These are phyloP conservation scores for Austroboletus novae-zelandiae DNA, from an alignment of 1,284 basidiomycete genomes.

Conservation along the genomic window DNA sequence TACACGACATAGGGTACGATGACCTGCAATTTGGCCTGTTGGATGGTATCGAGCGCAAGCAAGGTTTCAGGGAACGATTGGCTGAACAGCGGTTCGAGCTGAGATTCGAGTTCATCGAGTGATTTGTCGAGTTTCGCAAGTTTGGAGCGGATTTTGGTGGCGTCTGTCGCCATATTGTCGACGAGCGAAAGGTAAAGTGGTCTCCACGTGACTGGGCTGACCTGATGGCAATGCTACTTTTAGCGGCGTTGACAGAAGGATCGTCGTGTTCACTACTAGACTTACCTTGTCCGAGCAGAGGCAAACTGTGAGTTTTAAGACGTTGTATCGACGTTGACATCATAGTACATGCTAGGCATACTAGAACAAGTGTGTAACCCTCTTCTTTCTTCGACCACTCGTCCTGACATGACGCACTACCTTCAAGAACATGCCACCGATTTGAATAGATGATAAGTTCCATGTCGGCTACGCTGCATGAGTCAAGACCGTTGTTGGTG, in stretches of 20 bases:
- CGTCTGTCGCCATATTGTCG: slow-evolving; percentile 62
- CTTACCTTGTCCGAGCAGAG: slow-evolving; percentile 68
- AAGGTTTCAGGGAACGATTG: slow-evolving; percentile 65
- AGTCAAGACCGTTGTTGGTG: neutral
- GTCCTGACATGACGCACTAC: slow-evolving; percentile 6
- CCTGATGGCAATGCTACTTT: slow-evolving; percentile 7
- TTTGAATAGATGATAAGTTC: slow-evolving; percentile 84
- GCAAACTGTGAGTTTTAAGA: slow-evolving; percentile 71
- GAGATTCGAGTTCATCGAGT: slow-evolving; percentile 63
- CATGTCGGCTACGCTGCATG: slow-evolving; percentile 1
- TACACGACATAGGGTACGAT: slow-evolving; percentile 76
- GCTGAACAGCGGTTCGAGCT: slow-evolving; percentile 60
- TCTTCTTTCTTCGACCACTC: neutral
- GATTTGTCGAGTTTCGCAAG: slow-evolving; percentile 51
- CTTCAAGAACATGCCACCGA: slow-evolving; percentile 84
- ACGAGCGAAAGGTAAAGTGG: too few relatives aligned
- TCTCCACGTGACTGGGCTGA: too few relatives aligned
- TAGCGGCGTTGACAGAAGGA: neutral
- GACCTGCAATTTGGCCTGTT: slow-evolving; percentile 77
- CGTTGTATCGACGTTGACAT: slow-evolving; percentile 6
- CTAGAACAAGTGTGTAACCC: slow-evolving; percentile 73
- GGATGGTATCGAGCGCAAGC: slow-evolving; percentile 63
- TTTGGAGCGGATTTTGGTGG: slow-evolving; percentile 52
- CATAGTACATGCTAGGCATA: slow-evolving; percentile 92
- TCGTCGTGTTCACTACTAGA: slow-evolving; percentile 7